Conservation (phyloP, 129 eudicot genomes). For the Flaveria linearis region DNA sequence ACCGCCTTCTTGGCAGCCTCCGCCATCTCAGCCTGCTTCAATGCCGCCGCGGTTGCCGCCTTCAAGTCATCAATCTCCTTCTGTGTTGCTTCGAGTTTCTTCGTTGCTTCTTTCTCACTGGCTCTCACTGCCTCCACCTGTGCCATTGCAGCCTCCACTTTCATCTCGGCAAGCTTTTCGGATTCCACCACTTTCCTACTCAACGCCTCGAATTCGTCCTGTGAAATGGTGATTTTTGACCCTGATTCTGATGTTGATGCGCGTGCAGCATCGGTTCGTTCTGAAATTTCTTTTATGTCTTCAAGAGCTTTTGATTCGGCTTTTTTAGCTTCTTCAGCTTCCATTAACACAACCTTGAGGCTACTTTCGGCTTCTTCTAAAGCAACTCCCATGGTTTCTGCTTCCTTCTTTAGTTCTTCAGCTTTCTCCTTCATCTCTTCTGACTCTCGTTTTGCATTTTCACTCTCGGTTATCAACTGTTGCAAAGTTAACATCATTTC, state of each 20-base stretch:
- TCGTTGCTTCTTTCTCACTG: slow-evolving; percentile 76
- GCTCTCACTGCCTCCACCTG: slow-evolving; percentile 95
- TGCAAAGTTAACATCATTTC: slow-evolving; percentile 66
- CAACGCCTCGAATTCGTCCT: slow-evolving; percentile 75
- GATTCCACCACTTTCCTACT: slow-evolving; percentile 81
- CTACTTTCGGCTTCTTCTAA: slow-evolving; percentile 67
- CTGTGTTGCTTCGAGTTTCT: slow-evolving; percentile 60
- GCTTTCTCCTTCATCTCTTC: slow-evolving; percentile 68
- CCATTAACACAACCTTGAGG: slow-evolving; percentile 49
- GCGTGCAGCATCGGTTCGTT: slow-evolving; percentile 67
- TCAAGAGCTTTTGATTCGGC: slow-evolving; percentile 71
- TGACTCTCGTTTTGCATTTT: slow-evolving; percentile 60
- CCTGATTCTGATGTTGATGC: slow-evolving; percentile 77
- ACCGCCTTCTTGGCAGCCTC: slow-evolving; percentile 90
- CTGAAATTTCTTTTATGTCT: slow-evolving; percentile 62
- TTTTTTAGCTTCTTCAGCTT: slow-evolving; percentile 81
- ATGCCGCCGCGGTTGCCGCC: slow-evolving; percentile 64
- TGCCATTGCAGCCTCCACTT: slow-evolving; percentile 90
- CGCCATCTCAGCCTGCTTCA: slow-evolving; percentile 82
- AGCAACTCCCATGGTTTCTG: slow-evolving; percentile 48
- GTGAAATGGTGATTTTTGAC: slow-evolving; percentile 67
- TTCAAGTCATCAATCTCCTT: slow-evolving; percentile 77
- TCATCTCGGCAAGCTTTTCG: slow-evolving; percentile 66
- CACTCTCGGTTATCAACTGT: slow-evolving; percentile 63
- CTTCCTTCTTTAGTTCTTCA: slow-evolving; percentile 66